Percentiles rank a stretch among this genome's conserved stretches.
phyloP scores from a whole-genome alignment of 140 eudicot genomes.

The Stevia rebaudiana region DNA sequence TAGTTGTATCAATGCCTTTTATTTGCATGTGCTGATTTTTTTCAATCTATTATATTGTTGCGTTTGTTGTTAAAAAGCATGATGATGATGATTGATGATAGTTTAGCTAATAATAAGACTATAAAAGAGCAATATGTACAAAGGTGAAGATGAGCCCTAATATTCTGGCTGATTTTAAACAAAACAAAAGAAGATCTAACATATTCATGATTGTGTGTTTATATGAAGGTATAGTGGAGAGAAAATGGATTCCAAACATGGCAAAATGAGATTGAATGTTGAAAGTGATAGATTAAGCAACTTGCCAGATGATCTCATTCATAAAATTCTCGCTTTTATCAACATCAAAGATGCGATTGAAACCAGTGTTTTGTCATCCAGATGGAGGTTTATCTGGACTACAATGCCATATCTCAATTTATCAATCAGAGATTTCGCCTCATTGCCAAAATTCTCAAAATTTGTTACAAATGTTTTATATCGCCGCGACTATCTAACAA shows the following conservation, averaged over 20 bases:
- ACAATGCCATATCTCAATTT: conserved; percentile 14
- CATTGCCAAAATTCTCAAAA: neutral
- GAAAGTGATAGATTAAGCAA: conserved; percentile 20
- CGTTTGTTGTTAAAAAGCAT: neutral
- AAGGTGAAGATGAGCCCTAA: too few relatives aligned
- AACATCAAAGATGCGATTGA: conserved; percentile 12
- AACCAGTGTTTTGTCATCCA: conserved; percentile 22
- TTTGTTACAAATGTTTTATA: conserved; percentile 17
- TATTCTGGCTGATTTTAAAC: too few relatives aligned
- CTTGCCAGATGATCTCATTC: conserved; percentile 27
- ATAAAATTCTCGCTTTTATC: conserved; percentile 23
- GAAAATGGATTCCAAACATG: neutral
- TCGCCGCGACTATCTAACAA: neutral
- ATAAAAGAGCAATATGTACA: too few relatives aligned
- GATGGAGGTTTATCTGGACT: conserved; percentile 27
- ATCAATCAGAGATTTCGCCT: neutral
- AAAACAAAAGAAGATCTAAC: neutral
- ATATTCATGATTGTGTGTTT: neutral
- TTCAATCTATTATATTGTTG: neutral
- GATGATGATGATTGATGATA: neutral
- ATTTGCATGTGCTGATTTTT: too few relatives aligned
- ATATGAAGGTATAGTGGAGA: too few relatives aligned
- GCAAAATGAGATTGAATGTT: neutral
- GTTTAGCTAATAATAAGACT: neutral
- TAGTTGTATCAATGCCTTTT: too few relatives aligned